Evolutionary conservation across 345 rosid species (phyloP).

Genomic region (Trapa incisa): DNA sequence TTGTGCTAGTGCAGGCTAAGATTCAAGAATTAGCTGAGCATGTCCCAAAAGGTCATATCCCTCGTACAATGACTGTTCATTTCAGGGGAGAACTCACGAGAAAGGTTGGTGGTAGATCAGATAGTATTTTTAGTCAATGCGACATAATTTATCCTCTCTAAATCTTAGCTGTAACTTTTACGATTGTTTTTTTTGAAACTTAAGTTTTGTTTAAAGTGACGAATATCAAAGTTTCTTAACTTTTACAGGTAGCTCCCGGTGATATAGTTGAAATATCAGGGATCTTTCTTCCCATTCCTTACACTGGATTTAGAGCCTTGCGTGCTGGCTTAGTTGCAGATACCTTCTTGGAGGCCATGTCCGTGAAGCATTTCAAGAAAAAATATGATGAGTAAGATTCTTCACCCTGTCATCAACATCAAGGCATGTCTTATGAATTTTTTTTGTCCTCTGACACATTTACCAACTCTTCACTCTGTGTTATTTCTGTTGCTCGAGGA

Average conservation of each 20-base stretch:
- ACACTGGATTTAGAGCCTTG: slow-evolving; percentile 83
- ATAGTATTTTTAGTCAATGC: neutral
- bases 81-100: slow-evolving; percentile 95
- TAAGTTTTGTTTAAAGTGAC: neutral
- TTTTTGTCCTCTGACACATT: neutral
- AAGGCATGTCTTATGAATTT: neutral
- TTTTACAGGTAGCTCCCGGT: slow-evolving; percentile 76
- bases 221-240: neutral
- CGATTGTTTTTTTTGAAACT: neutral
- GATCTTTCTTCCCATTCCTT: slow-evolving; percentile 94
- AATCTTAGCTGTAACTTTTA: neutral
- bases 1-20: slow-evolving; percentile 56
- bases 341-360: slow-evolving; percentile 84
- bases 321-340: slow-evolving; percentile 99
- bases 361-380: slow-evolving; percentile 85
- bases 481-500: neutral
- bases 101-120: slow-evolving; percentile 38
- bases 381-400: slow-evolving; percentile 86
- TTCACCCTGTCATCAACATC: slow-evolving; percentile 7
- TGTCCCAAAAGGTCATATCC: slow-evolving; percentile 97
- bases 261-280: slow-evolving; percentile 95
- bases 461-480: neutral
- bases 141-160: neutral
- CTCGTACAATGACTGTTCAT: slow-evolving; percentile 90
- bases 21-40: slow-evolving; percentile 98